These are phyloP conservation scores for Nitzschia inconspicua DNA, from an alignment of 108 stramenopile species.

Conservation along the genomic window DNA sequence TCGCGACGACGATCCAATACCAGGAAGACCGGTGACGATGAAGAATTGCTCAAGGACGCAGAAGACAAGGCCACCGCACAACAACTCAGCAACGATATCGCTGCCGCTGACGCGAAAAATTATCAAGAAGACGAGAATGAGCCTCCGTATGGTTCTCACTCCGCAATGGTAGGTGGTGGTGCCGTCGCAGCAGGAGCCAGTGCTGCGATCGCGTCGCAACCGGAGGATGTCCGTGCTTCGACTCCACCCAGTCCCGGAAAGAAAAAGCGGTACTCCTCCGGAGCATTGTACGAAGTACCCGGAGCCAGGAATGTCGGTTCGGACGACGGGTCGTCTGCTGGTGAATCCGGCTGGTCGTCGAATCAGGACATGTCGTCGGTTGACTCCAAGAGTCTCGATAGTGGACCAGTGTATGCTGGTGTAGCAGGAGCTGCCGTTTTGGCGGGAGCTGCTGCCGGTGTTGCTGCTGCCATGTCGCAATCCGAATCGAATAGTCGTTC, in stretches of 20 bases:
- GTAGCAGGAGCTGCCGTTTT: slow-evolving; percentile 42
- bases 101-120: neutral
- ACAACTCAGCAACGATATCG: neutral
- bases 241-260: slow-evolving; percentile 3
- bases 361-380: slow-evolving; percentile 43
- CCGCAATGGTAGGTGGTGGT: slow-evolving; percentile 1
- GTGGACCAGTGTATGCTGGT: slow-evolving; percentile 25
- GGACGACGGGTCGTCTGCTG: slow-evolving; percentile 32
- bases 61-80: neutral
- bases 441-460: slow-evolving; percentile 19
- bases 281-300: neutral
- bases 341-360: slow-evolving; percentile 53
- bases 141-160: too few species aligned
- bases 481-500: slow-evolving; percentile 14
- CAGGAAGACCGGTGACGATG: slow-evolving; percentile 1
- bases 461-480: slow-evolving; percentile 28
- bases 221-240: neutral
- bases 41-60: slow-evolving; percentile 17
- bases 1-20: neutral
- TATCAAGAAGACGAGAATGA: neutral
- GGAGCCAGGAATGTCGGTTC: neutral
- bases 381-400: slow-evolving; percentile 29
- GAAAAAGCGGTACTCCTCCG: slow-evolving; percentile 1
- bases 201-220: slow-evolving; percentile 3
- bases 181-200: slow-evolving; percentile 4